phyloP scores from a whole-genome alignment of 108 stramenopile species.

The Discostella pseudostelligera region DNA sequence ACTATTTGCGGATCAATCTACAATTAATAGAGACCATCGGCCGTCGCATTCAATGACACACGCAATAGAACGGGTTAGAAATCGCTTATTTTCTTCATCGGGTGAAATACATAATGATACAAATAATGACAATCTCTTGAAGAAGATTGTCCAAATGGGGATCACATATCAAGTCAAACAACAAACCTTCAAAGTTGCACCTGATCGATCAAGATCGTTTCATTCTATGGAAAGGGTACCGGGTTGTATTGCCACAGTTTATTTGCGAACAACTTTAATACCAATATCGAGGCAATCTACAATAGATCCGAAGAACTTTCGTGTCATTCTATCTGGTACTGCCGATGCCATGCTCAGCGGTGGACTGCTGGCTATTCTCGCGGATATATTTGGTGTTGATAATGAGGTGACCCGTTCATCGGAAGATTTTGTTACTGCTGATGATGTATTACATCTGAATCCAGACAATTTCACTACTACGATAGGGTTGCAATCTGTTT shows the following conservation, averaged over 20 bases:
- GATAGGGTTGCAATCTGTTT: conserved; percentile 54
- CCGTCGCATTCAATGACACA: conserved; percentile 9
- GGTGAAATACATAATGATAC: neutral
- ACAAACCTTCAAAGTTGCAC: neutral
- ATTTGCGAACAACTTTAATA: conserved; percentile 48
- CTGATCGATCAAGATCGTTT: neutral
- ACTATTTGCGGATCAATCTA: conserved; percentile 17
- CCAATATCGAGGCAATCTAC: conserved; percentile 2
- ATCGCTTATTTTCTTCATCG: neutral
- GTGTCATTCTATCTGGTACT: conserved; percentile 50
- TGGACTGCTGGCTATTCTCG: conserved; percentile 61
- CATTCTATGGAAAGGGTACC: conserved; percentile 54
- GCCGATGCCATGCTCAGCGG: conserved; percentile 77
- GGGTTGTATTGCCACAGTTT: conserved; percentile 77
- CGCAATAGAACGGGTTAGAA: conserved; percentile 31
- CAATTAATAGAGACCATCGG: conserved; percentile 4
- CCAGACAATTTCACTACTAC: conserved; percentile 50
- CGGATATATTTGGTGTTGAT: conserved; percentile 17
- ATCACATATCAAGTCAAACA: conserved; percentile 13
- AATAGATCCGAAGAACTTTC: conserved; percentile 23
- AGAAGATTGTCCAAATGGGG: conserved; percentile 31
- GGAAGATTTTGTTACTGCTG: conserved; percentile 22
- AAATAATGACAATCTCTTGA: conserved; percentile 21
- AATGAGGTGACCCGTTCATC: neutral
- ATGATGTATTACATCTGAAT: conserved; percentile 54